phyloP scores from a whole-genome alignment of 179 eudicot species.

The Silene vulgaris region DNA sequence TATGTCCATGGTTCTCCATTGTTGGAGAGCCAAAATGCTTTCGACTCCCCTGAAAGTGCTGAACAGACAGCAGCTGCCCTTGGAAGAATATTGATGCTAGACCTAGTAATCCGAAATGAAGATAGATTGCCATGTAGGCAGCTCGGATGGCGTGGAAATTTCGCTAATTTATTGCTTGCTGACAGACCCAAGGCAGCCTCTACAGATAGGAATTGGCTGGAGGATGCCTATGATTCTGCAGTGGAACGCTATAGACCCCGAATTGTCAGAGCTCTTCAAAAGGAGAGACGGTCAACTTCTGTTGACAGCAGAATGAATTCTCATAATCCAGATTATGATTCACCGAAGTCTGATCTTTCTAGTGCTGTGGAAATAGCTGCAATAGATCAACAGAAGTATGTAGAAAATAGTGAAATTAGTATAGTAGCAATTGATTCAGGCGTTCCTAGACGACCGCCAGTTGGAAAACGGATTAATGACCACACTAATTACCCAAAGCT shows the following conservation, averaged over 20 bases:
- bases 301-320: slow-evolving; percentile 58
- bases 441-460: slow-evolving; percentile 98
- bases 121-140: slow-evolving; percentile 93
- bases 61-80: slow-evolving; percentile 74
- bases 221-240: slow-evolving; percentile 73
- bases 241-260: slow-evolving; percentile 62
- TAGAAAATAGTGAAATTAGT: slow-evolving; percentile 40
- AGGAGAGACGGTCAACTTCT: slow-evolving; percentile 64
- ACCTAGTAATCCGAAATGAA: slow-evolving; percentile 93
- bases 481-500: slow-evolving; percentile 82
- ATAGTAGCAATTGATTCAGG: slow-evolving; percentile 95
- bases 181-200: slow-evolving; percentile 40
- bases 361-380: slow-evolving; percentile 37
- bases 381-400: slow-evolving; percentile 38
- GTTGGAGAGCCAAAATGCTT: slow-evolving; percentile 71
- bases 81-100: slow-evolving; percentile 88
- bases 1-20: slow-evolving; percentile 90
- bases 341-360: slow-evolving; percentile 56
- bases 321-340: slow-evolving; percentile 40
- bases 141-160: slow-evolving; percentile 94
- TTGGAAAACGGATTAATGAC: slow-evolving; percentile 80
- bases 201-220: slow-evolving; percentile 55
- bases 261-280: slow-evolving; percentile 55
- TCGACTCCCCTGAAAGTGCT: slow-evolving; percentile 64
- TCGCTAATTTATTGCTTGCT: slow-evolving; percentile 33